Base-by-base conservation (phyloP, 306 rosid genomes). In the Vicia faba region DNA sequence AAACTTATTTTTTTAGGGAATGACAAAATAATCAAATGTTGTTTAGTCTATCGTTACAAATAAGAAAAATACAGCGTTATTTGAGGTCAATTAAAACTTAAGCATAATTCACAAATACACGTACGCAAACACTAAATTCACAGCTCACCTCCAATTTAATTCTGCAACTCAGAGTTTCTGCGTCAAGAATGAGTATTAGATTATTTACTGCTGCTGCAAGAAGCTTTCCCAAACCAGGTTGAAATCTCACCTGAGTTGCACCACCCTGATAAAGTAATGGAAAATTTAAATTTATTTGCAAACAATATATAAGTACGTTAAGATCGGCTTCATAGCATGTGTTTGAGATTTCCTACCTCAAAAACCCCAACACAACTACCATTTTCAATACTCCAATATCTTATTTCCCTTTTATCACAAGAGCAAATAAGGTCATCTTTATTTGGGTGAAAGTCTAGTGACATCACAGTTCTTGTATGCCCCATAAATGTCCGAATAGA, bases 381-480 rank as follows among this genome's bases (percentile, higher is more conserved):
- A 60, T 84, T 89, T 76, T 73, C 81, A 73, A 87, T 71, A 68
- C 85, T 87, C 98, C 96, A 92, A 75, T 84, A 89, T 79, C 89
- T 81, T 53, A 89, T 87, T 86, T 89, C 96, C 69, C 63, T 82
- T 60, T 63, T 70, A 78, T 89, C 95, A 75, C 88, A 85, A 25
- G 96, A 85, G 77, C 83, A 92, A 70, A 92, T 75, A 79, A 92
- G 85, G 79, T 87, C 95, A 6, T 82, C 84, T 48, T 85, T 78
- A 68, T 64, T 77, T 12, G 95, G 98, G 75, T 87, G 96, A 76
- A 92, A 92, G 78, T 92, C 96, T 78, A 92, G 75, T 71, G 98
- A 89, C 74, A 50, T 55, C 49, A 89, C 96, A 69, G 83, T 61
- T 31, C 36, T 31, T 44, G 88, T 65, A 77, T 87, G 95, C 28